Evolutionary conservation across 177 flowering plant genomes (phyloP).

Genomic region (Vitis hybrid): DNA sequence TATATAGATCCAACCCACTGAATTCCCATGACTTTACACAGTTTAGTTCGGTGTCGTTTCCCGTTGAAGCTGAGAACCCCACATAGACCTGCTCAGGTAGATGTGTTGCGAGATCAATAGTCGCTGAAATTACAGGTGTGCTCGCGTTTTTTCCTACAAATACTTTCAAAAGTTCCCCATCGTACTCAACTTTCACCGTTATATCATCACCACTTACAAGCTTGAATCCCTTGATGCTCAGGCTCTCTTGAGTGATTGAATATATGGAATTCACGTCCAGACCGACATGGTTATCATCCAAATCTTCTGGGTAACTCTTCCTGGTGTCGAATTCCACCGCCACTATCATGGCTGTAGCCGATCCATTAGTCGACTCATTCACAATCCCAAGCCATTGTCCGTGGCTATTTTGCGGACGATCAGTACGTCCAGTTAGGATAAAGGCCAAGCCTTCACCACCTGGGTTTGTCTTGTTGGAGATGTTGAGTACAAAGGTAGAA

Average conservation of each 20-base stretch:
- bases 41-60: constrained; percentile 40
- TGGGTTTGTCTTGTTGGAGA: constrained; percentile 20
- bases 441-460: constrained; percentile 71
- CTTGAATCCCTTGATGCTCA: constrained; percentile 23
- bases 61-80: constrained; percentile 67
- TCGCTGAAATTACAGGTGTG: constrained; percentile 21
- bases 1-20: constrained; percentile 19
- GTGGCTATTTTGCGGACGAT: constrained; percentile 31
- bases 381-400: constrained; percentile 71
- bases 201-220: constrained; percentile 18
- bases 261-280: constrained; percentile 43
- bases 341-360: constrained; percentile 20
- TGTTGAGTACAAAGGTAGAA: constrained; percentile 48
- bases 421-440: constrained; percentile 26
- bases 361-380: constrained; percentile 38
- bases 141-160: constrained; percentile 7
- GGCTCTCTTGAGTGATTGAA: constrained; percentile 26
- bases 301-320: constrained; percentile 46
- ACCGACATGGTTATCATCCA: constrained; percentile 63
- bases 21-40: constrained; percentile 55
- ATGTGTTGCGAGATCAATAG: constrained; percentile 32
- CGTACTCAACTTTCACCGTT: constrained; percentile 17
- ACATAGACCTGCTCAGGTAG: constrained; percentile 47
- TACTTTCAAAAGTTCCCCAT: constrained; percentile 27
- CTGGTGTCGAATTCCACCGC: constrained; percentile 68